These are phyloP conservation scores for Emmonsiellopsis sp. DNA, from an alignment of 2,329 filamentous ascomycete species.

Conservation along the genomic window DNA sequence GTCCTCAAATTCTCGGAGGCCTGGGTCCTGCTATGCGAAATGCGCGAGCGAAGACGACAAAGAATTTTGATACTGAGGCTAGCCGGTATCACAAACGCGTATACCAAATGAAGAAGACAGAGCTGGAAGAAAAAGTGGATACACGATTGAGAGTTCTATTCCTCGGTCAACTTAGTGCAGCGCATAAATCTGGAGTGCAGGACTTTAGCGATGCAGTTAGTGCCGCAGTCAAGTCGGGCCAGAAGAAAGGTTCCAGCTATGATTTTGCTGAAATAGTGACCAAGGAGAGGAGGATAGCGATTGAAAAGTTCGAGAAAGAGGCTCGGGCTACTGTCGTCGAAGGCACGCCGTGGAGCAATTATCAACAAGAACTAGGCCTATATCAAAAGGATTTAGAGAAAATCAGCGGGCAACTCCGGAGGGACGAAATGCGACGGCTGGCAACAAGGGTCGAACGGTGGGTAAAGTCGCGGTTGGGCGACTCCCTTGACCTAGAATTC, in stretches of 20 bases:
- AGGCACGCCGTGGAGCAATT: constrained; percentile 79
- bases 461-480: constrained; percentile 79
- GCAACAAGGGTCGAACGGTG: constrained; percentile 87
- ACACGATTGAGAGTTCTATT: constrained; percentile 80
- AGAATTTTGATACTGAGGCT: constrained; percentile 81
- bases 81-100: constrained; percentile 96
- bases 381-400: constrained; percentile 89
- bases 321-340: constrained; percentile 67
- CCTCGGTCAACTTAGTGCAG: constrained; percentile 75
- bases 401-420: constrained; percentile 72
- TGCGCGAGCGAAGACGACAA: constrained; percentile 64
- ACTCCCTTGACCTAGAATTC: constrained; percentile 87
- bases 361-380: constrained; percentile 66
- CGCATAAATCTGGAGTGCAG: constrained; percentile 77
- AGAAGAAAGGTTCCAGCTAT: constrained; percentile 83
- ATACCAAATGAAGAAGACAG: constrained; percentile 72
- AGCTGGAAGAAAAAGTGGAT: constrained; percentile 81
- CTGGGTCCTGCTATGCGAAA: constrained; percentile 65
- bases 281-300: constrained; percentile 65
- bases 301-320: constrained; percentile 67
- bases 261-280: constrained; percentile 94
- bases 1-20: constrained; percentile 61
- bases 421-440: constrained; percentile 91
- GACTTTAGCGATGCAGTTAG: constrained; percentile 82
- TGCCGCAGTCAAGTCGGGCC: constrained; percentile 77